Base-by-base conservation (phyloP, 352 stramenopile species). In the Peronosclerospora sorghi region DNA sequence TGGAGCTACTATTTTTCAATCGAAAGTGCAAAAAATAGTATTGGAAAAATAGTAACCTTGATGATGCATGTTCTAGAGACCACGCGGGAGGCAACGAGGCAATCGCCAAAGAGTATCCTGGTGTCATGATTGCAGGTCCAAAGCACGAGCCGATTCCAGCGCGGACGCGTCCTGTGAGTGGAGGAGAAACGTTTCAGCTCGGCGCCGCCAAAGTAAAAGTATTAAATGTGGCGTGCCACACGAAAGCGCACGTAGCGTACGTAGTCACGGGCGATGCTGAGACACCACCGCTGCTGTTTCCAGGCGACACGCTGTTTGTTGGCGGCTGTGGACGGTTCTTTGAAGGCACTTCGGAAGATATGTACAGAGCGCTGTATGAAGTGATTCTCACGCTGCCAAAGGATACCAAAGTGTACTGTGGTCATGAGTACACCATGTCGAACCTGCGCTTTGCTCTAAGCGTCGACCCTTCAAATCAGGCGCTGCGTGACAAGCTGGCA, bases 391-490 rank as follows among this genome's bases (percentile, higher is more conserved):
- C 68, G 18, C 61, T 95, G 6, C 81, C 79, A 5, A 83, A 84
- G 40, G 80, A 93, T 47, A 95, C 84, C 1, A 79, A 77, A 27
- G 73, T 94, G 12, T 95, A 94, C 58, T 94, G 81, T 45, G 82
- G 84, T 13, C 84, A 95, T 51, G 84, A 95, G 70, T 97, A 98
- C 52, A 97, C 91, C 1, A 68, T 90, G 69, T 73, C 73, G 32
- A 98, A 98, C 65, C 65, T 95, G 15, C 82, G 79, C 20, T 98
- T 96, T 45, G 94, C 94, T 3, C 54, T 96, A 32, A 96, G 73
- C 46, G 79, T 97, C 7, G 91, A 97, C 52, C 90, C 91, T 17
- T 85, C 82, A 10, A 97, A 97, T 68, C 62, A 62, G 2, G 73
- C 72, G 15, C 54, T 96, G 51, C 69, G 63, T 8, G 75, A 94